A percentile compares a stretch with the other conserved stretches of the same genome.
Evolutionary conservation across 2,329 filamentous ascomycete genomes (phyloP).

Genomic region (Dothideomycetes sp.): DNA sequence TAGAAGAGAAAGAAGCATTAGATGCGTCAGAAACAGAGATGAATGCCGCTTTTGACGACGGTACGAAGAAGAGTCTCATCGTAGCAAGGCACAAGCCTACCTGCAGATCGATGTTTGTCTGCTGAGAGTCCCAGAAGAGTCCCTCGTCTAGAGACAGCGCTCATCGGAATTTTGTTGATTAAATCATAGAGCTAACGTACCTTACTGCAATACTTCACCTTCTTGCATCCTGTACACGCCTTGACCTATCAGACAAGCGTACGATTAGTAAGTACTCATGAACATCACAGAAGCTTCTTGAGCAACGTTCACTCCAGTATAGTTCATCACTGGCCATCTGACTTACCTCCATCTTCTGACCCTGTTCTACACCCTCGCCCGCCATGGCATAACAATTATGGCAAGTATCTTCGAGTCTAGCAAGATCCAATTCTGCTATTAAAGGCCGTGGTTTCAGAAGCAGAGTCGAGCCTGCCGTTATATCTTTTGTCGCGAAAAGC

Average conservation of each 20-base stretch:
- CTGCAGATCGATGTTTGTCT: not conserved
- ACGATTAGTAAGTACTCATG: not conserved
- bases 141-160: too few relatives aligned
- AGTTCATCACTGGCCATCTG: constrained; percentile 31
- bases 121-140: too few relatives aligned
- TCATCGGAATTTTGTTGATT: too few relatives aligned
- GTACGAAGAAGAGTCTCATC: not conserved
- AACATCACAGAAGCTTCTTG: constrained; percentile 15
- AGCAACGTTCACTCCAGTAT: constrained; percentile 17
- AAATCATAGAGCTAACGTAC: constrained; percentile 27
- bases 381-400: constrained; percentile 53
- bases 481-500: constrained; percentile 44
- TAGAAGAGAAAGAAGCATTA: constrained; percentile 1
- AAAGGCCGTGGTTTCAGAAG: constrained; percentile 43
- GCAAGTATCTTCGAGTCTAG: constrained; percentile 46
- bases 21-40: not conserved
- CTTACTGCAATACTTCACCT: constrained; percentile 52
- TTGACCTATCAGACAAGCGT: constrained; percentile 31
- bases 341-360: too few relatives aligned
- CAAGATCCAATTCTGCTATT: constrained; percentile 45
- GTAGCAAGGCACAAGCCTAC: not conserved
- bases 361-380: too few relatives aligned
- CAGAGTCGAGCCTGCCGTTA: constrained; percentile 41
- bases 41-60: not conserved
- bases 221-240: constrained; percentile 48